Percentiles rank a stretch among this genome's conserved stretches.
Evolutionary conservation across 768 basidiomycete genomes (phyloP).

Genomic region (Auriscalpium vulgare): DNA sequence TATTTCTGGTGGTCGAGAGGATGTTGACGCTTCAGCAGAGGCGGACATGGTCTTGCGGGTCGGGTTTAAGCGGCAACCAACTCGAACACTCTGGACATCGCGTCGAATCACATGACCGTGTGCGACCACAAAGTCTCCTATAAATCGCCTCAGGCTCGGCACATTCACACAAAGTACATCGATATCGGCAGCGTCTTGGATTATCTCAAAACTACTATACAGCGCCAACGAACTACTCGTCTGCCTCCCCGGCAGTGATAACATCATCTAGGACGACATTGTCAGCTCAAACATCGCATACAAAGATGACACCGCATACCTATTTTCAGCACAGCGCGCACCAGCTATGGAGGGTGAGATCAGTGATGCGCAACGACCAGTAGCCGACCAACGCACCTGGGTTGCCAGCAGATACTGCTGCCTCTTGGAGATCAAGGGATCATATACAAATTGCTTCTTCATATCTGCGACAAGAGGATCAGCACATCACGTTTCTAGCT

Average conservation of each 20-base stretch:
- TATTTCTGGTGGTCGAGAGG: conserved; percentile 1
- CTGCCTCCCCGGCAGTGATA: conserved; percentile 62
- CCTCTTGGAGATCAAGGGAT: conserved; percentile 94
- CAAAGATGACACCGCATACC: conserved; percentile 36
- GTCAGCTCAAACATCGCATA: neutral
- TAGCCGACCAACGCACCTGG: conserved; percentile 44
- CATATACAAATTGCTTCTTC: conserved; percentile 95
- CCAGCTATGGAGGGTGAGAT: conserved; percentile 40
- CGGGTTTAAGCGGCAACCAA: neutral
- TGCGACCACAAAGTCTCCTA: too few relatives aligned
- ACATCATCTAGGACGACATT: conserved; percentile 55
- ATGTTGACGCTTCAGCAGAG: neutral
- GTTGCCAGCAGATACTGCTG: conserved; percentile 98
- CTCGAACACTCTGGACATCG: too few relatives aligned
- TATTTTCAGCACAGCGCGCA: conserved; percentile 83
- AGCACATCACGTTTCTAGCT: neutral
- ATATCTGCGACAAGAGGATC: conserved; percentile 57
- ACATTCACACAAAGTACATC: too few relatives aligned
- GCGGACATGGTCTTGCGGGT: conserved; percentile 7
- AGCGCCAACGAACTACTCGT: conserved; percentile 31
- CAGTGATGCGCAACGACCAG: neutral
- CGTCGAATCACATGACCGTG: too few relatives aligned
- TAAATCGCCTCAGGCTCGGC: too few relatives aligned
- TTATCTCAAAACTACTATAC: neutral
- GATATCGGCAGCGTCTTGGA: too few relatives aligned